Conservation (phyloP, 106 monocot species). For the Dioscorea alata region DNA sequence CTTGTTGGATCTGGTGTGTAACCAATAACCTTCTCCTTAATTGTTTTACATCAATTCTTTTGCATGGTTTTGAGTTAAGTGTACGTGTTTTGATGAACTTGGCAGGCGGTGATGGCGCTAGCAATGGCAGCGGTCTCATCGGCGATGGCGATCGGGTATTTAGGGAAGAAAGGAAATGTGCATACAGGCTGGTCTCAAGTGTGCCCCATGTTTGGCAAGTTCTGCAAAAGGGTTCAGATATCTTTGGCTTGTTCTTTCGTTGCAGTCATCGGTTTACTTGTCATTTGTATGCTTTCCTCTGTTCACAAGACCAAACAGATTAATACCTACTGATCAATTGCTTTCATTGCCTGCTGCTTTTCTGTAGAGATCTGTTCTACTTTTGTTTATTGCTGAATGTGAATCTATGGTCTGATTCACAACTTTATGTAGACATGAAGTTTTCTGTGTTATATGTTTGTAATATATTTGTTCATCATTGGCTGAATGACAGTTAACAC, state of each 20-base stretch:
- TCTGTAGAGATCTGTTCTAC: too few relatives aligned
- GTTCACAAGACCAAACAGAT: conserved; percentile 12
- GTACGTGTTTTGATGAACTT: not conserved
- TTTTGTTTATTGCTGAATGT: too few relatives aligned
- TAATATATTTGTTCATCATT: too few relatives aligned
- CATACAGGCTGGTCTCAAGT: conserved; percentile 9
- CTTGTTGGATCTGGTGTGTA: conserved; percentile 11
- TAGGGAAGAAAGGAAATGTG: conserved; percentile 17
- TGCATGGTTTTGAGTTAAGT: not conserved
- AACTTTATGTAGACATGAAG: too few relatives aligned
- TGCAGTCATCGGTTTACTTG: conserved; percentile 12
- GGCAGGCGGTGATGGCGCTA: conserved; percentile 5
- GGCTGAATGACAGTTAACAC: too few relatives aligned
- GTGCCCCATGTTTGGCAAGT: conserved; percentile 15
- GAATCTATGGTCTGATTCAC: too few relatives aligned
- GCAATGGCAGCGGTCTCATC: conserved; percentile 7
- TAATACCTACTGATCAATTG: not conserved
- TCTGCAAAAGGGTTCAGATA: conserved; percentile 13
- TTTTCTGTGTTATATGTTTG: too few relatives aligned
- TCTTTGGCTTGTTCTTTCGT: conserved; percentile 16
- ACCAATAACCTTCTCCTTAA: not conserved
- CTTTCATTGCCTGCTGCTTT: too few relatives aligned
- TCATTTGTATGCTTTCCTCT: conserved; percentile 9
- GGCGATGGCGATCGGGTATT: conserved; percentile 7
- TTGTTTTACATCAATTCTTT: not conserved